Percentiles rank a stretch among this genome's conserved stretches.
phyloP scores from a whole-genome alignment of 805 yeast species.

The Monosporozyma aerobia region DNA sequence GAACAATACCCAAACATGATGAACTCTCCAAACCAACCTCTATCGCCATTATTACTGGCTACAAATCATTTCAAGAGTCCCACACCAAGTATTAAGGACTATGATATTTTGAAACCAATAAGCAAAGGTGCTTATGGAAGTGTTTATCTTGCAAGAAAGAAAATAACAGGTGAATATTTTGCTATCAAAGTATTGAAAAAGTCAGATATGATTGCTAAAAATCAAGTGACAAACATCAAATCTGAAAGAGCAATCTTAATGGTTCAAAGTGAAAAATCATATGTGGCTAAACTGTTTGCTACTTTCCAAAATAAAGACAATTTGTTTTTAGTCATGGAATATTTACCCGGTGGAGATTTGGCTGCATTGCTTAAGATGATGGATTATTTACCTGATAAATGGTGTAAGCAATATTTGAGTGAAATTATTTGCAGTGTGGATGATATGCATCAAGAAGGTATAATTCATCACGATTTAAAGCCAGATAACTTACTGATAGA shows the following conservation, averaged over 20 bases:
- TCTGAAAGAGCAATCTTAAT: conserved; percentile 97
- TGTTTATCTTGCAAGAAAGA: conserved; percentile 77
- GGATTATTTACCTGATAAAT: conserved; percentile 74
- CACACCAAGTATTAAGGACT: conserved; percentile 72
- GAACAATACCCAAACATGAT: conserved; percentile 23
- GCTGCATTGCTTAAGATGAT: conserved; percentile 75
- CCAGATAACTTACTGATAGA: conserved; percentile 92
- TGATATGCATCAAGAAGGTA: conserved; percentile 79
- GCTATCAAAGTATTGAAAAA: conserved; percentile 90
- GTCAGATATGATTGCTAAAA: conserved; percentile 93
- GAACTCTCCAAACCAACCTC: conserved; percentile 45
- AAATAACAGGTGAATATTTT: conserved; percentile 84
- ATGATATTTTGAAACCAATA: conserved; percentile 84
- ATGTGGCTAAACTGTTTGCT: conserved; percentile 80
- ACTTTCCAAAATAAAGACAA: conserved; percentile 85
- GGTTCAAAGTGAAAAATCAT: conserved; percentile 89
- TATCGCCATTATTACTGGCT: conserved; percentile 72
- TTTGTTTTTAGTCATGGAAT: conserved; percentile 91
- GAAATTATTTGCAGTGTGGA: conserved; percentile 87
- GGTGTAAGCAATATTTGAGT: conserved; percentile 80
- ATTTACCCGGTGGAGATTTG: conserved; percentile 90
- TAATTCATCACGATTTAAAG: conserved; percentile 89
- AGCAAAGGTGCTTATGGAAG: conserved; percentile 97
- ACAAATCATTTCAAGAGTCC: conserved; percentile 47
- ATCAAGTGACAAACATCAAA: conserved; percentile 89